Base-by-base conservation (phyloP, 768 basidiomycete species). In the Amanita muscaria region DNA sequence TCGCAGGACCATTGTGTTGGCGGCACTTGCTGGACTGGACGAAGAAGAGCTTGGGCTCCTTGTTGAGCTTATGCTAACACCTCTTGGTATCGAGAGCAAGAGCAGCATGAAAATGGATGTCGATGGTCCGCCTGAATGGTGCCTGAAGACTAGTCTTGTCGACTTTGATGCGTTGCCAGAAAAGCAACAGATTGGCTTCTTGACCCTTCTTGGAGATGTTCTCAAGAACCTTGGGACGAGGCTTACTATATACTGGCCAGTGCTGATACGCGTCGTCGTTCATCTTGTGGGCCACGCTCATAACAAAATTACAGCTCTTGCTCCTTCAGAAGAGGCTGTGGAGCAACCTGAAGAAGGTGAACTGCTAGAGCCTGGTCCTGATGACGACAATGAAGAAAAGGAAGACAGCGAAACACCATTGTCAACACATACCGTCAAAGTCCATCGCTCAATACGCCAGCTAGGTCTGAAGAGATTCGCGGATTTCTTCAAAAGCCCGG, bases 61-160 rank as follows among this genome's bases (percentile, higher is more conserved):
- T 0, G 78, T 93, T 14, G 83, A 90, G 50, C 69, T 98, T 45
- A 98, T 98, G 90, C 60, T 97, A 31, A 70, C 72, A 40, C 87
- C 88, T 0, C 72, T 93, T 45, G 63, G 66, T 4, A 60, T 63
- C 44, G 46, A 41, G 18, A 23, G 5, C 8, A 38, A 18, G 16
- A 21, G 24, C 11, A 30, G 7, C n/a, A 18, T 14, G 6, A 2
- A 12, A 15, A 22, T 19, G 8, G 32, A 46, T 4, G 9, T 19
- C 6, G 18, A 24, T 66, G n/a, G 53, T 62, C 12, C n/a, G n/a
- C n/a, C n/a, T 35, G 46, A 43, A 14, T 37, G 41, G 15, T 27
- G 29, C 42, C 6, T 16, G 22, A 47, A 48, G 5, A 23, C 34
- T 32, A 18, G 56, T 7, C 24, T 49, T 10, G 31, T 49, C 14